phyloP scores from a whole-genome alignment of 768 basidiomycete genomes.

The Crepidotus variabilis region DNA sequence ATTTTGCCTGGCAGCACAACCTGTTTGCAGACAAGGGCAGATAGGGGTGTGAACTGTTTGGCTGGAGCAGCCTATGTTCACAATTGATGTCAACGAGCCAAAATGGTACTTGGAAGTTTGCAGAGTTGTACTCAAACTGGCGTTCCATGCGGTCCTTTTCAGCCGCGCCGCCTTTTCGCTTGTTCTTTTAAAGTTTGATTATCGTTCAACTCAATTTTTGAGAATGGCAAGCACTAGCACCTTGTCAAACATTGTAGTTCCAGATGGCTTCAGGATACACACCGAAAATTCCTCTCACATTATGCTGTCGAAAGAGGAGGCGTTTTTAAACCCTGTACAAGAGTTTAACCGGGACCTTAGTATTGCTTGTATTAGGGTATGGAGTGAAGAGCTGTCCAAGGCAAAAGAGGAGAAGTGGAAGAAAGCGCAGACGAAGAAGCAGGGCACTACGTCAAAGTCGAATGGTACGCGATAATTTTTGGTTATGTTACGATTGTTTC shows the following conservation, averaged over 20 bases:
- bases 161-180: background rate
- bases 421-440: constrained; percentile 44
- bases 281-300: constrained; percentile 81
- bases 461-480: background rate
- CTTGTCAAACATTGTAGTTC: constrained; percentile 34
- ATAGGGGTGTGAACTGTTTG: too few relatives aligned
- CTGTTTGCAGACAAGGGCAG: too few relatives aligned
- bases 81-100: too few relatives aligned
- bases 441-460: background rate
- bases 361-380: constrained; percentile 85
- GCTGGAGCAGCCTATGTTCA: too few relatives aligned
- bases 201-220: background rate
- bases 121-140: background rate
- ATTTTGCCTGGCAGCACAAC: too few relatives aligned
- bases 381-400: constrained; percentile 72
- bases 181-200: too few relatives aligned
- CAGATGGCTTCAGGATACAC: constrained; percentile 75
- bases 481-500: background rate
- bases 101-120: too few relatives aligned
- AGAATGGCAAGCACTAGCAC: constrained; percentile 17
- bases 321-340: constrained; percentile 96
- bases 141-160: constrained; percentile 33
- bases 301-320: constrained; percentile 75
- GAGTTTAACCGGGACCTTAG: constrained; percentile 97
- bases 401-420: constrained; percentile 63